These are phyloP conservation scores for Globisporangium rhizosaccharum DNA, from an alignment of 352 stramenopile genomes.

Conservation along the genomic window DNA sequence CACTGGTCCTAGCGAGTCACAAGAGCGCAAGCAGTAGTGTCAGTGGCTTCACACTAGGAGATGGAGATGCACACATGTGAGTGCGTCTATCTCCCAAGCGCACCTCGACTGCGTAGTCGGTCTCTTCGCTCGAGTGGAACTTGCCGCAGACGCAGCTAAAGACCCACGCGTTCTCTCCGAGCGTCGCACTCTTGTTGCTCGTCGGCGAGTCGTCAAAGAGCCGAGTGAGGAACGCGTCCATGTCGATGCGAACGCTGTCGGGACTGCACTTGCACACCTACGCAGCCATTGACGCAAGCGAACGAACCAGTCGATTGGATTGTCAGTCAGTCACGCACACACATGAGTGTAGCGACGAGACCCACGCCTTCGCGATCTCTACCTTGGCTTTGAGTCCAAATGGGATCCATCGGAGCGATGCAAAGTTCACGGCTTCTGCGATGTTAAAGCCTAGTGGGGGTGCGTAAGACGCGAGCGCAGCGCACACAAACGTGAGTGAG, in stretches of 20 bases:
- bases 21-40: not conserved
- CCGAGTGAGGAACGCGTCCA: constrained; percentile 75
- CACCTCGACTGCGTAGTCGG: constrained; percentile 48
- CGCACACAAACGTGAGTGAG: not conserved
- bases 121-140: constrained; percentile 58
- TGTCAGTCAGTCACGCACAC: not conserved
- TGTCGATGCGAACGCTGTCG: constrained; percentile 81
- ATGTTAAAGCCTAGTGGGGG: constrained; percentile 79
- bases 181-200: constrained; percentile 19
- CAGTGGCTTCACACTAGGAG: not conserved
- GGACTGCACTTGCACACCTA: constrained; percentile 81
- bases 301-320: not conserved
- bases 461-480: not conserved
- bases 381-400: constrained; percentile 79
- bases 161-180: constrained; percentile 58
- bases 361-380: not conserved
- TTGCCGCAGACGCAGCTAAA: constrained; percentile 69
- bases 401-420: constrained; percentile 76
- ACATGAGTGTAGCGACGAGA: not conserved
- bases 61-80: not conserved
- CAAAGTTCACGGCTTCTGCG: constrained; percentile 90
- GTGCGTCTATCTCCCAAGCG: not conserved
- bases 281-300: not conserved
- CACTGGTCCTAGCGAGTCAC: constrained; percentile 45
- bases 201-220: constrained; percentile 44